These are phyloP conservation scores for Lactifluus piperatus DNA, from an alignment of 768 basidiomycete species.

Conservation along the genomic window DNA sequence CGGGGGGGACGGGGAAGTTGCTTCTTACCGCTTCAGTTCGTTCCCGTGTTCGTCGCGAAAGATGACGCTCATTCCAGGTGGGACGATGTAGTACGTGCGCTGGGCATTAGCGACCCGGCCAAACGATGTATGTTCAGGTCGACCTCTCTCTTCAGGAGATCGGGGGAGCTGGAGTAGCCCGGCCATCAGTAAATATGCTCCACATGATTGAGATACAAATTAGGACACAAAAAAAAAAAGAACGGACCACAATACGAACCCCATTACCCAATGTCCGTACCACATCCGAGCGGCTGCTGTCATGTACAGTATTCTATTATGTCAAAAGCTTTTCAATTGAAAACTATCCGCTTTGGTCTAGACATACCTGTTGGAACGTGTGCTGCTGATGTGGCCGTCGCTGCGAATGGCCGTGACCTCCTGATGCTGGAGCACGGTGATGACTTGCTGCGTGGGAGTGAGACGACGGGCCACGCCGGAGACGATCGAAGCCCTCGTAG, in stretches of 20 bases:
- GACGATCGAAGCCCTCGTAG: not conserved
- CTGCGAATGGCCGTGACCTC: not conserved
- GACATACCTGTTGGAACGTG: conserved; percentile 7
- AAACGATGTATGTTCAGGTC: not conserved
- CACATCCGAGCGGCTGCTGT: conserved; percentile 15
- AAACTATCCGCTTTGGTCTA: not conserved
- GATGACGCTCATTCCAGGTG: conserved; percentile 21
- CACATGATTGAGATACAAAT: no score
- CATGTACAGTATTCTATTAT: conserved; percentile 2
- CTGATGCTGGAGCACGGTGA: not conserved
- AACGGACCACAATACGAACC: conserved; percentile 11
- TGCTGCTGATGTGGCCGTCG: conserved; percentile 5
- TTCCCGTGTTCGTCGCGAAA: conserved; percentile 19
- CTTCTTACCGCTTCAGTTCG: conserved; percentile 18
- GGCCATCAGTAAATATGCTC: not conserved
- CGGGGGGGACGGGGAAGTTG: not conserved
- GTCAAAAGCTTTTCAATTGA: not conserved
- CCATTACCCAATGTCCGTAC: conserved; percentile 15
- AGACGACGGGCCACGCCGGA: not conserved
- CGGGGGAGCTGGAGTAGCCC: conserved; percentile 4
- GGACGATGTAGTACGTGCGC: conserved; percentile 20
- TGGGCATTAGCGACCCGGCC: not conserved
- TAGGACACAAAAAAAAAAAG: not conserved
- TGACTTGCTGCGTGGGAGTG: not conserved
- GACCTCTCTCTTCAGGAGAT: conserved; percentile 1